Evolutionary conservation across 2,329 filamentous ascomycete species (phyloP).

Genomic region (Teratosphaeriaceae sp.): DNA sequence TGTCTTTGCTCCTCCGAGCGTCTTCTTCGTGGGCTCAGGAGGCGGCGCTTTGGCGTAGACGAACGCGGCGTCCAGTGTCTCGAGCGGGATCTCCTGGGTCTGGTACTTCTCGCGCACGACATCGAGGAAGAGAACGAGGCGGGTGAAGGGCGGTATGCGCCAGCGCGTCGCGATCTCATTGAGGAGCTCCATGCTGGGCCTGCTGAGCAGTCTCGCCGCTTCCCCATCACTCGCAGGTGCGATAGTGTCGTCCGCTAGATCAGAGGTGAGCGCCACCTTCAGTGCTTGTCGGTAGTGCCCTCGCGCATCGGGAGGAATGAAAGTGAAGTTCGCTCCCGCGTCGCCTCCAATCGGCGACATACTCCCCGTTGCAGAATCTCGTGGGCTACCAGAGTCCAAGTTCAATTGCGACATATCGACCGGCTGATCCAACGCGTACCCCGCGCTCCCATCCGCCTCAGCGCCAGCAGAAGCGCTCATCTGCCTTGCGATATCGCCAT

Average conservation of each 20-base stretch:
- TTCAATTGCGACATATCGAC: constrained; percentile 62
- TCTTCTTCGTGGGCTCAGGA: constrained; percentile 49
- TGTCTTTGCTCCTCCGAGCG: constrained; percentile 33
- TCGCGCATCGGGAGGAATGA: constrained; percentile 79
- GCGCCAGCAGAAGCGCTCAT: constrained; percentile 38
- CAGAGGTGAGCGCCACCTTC: constrained; percentile 63
- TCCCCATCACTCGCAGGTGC: constrained; percentile 44
- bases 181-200: constrained; percentile 72
- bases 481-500: constrained; percentile 40
- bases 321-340: constrained; percentile 66
- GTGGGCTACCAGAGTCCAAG: constrained; percentile 42
- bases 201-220: constrained; percentile 56
- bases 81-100: constrained; percentile 71
- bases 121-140: constrained; percentile 75
- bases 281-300: constrained; percentile 78
- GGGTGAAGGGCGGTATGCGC: constrained; percentile 78
- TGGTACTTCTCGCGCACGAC: constrained; percentile 78
- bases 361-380: constrained; percentile 29
- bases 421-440: constrained; percentile 59
- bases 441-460: constrained; percentile 38
- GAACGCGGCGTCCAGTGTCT: constrained; percentile 78
- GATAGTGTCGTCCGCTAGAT: constrained; percentile 50
- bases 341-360: constrained; percentile 24
- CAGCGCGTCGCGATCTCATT: constrained; percentile 81
- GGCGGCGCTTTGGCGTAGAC: constrained; percentile 68